phyloP scores from a whole-genome alignment of 192 early-diverging fungal genomes.

The Podila epicladia region DNA sequence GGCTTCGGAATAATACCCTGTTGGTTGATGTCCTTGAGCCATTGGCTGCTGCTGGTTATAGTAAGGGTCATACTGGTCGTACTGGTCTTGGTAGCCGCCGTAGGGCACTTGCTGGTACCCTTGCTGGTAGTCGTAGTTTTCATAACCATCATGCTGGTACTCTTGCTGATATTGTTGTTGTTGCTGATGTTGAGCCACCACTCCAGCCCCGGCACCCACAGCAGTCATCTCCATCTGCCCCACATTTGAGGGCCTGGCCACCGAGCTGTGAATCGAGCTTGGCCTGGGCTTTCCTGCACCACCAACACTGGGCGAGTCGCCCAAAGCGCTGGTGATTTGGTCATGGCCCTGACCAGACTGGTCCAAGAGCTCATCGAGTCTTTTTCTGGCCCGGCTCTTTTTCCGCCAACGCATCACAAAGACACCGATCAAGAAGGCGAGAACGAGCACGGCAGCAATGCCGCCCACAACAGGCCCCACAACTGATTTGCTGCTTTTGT shows the following conservation, averaged over 20 bases:
- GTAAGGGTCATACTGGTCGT: constrained; percentile 5
- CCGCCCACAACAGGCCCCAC: constrained; percentile 25
- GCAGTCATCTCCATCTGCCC: constrained; percentile 22
- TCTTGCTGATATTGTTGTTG: constrained; percentile 7
- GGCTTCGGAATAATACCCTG: too few species aligned
- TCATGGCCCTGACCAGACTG: not conserved
- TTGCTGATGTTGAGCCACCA: not conserved
- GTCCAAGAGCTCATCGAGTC: constrained; percentile 26
- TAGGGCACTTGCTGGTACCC: not conserved
- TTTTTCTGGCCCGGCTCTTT: constrained; percentile 27
- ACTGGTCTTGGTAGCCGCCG: not conserved
- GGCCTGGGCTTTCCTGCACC: constrained; percentile 4
- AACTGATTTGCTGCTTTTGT: not conserved
- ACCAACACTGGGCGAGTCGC: not conserved
- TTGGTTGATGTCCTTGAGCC: too few species aligned
- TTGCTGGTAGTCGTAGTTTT: not conserved
- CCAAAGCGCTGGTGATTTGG: not conserved
- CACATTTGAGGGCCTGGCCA: not conserved
- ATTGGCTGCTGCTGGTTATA: not conserved
- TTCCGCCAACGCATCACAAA: constrained; percentile 35
- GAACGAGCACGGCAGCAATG: constrained; percentile 23
- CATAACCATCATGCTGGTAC: not conserved
- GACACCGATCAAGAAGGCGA: constrained; percentile 31
- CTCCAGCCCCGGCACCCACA: constrained; percentile 4
- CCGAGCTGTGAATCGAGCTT: not conserved